phyloP scores from a whole-genome alignment of 2,329 filamentous ascomycete species.

The Lachnellula hyalina region DNA sequence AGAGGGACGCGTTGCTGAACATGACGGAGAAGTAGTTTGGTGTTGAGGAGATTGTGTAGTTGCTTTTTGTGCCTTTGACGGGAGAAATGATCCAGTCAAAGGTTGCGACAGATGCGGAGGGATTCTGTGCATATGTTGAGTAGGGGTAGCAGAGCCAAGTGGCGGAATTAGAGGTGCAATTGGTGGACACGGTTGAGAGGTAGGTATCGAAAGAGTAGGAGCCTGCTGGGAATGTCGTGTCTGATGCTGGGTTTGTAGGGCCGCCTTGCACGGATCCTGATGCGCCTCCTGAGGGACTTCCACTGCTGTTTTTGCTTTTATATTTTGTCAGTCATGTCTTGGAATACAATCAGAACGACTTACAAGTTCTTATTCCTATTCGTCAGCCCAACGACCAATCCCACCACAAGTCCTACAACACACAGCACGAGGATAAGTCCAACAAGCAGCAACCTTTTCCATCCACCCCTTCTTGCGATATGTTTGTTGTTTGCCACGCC shows the following conservation, averaged over 20 bases:
- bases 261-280: slow-evolving; percentile 10
- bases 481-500: slow-evolving; percentile 21
- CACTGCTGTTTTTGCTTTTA: slow-evolving; percentile 5
- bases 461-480: slow-evolving; percentile 30
- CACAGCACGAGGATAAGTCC: slow-evolving; percentile 19
- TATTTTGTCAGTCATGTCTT: not conserved
- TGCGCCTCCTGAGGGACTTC: slow-evolving; percentile 9
- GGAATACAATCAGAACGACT: not conserved
- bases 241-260: slow-evolving; percentile 14
- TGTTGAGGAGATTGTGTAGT: slow-evolving; percentile 50
- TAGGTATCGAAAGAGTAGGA: slow-evolving; percentile 57
- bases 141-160: slow-evolving; percentile 62
- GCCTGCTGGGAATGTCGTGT: slow-evolving; percentile 50
- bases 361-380: slow-evolving; percentile 19
- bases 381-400: slow-evolving; percentile 29
- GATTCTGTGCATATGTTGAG: slow-evolving; percentile 40
- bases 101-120: slow-evolving; percentile 39
- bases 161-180: slow-evolving; percentile 51
- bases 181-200: slow-evolving; percentile 46
- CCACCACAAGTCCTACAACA: slow-evolving; percentile 29
- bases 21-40: slow-evolving; percentile 50
- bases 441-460: slow-evolving; percentile 28
- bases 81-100: slow-evolving; percentile 58
- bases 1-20: slow-evolving; percentile 49
- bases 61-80: slow-evolving; percentile 32